Evolutionary conservation across 2,329 filamentous ascomycete species (phyloP), one percentile per base, ranked within the genome.

Genomic region (Fusarium sp.): DNA sequence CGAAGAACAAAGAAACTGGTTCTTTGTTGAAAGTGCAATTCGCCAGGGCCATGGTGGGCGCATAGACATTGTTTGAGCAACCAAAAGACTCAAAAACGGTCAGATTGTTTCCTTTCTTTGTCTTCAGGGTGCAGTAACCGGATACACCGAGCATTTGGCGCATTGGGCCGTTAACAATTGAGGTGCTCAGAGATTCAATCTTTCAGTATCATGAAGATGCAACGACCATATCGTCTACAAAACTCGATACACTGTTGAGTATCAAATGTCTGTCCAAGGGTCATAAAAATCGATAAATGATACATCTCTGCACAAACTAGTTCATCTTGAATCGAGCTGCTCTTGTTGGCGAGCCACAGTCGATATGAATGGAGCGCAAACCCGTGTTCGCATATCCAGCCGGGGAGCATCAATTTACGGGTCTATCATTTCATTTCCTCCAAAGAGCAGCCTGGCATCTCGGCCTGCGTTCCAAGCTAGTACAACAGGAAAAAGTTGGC

Each of bases 1-100:
- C 60, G 56, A 42, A 68, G 70, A 73, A 77, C 71, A 76, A 77
- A 77, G 75, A 71, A 75, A 47, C 20, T 2, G 11, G 4, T 51
- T 53, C 71, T 64, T 77, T 75, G 71, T 77, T 65, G 18, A n/a
- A 28, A 15, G n/a, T 31, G 24, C 11, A 6, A 41, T 24, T 41
- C 8, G 12, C 31, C 30, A 39, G 20, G 3, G 26, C 15, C 11
- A 45, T 44, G 64, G 65, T 38, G 65, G 68, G 42, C 41, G 71
- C 68, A 69, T 74, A n/a, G 71, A 51, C 60, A 57, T 53, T 56
- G 39, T 20, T 36, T 50, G 20, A 22, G 18, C 26, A 51, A 38
- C 20, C 28, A 42, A 18, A 16, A 42, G 22, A 13, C 22, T 42
- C 22, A 10, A 30, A 26, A 13, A 5, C 24, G 7, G n/a, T 10